Evolutionary conservation across 140 eudicot genomes (phyloP).

Genomic region (Ambrosia hybrid): DNA sequence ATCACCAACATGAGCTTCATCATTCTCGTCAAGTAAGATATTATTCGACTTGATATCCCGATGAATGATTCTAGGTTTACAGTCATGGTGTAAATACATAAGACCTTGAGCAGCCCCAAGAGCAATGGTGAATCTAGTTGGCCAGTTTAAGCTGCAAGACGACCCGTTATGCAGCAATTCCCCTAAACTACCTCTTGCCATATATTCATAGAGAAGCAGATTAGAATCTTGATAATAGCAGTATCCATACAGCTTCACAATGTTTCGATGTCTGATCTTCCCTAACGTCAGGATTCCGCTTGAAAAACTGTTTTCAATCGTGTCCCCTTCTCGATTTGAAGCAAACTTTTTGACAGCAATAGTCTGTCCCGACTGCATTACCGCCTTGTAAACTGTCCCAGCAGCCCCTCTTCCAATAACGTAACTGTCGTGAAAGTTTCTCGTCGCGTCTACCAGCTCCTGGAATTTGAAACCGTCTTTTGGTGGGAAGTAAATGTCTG

Average conservation of each 20-base stretch:
- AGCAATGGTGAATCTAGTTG: conserved; percentile 53
- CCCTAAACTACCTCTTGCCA: conserved; percentile 68
- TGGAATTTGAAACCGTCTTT: conserved; percentile 89
- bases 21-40: conserved; percentile 57
- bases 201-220: conserved; percentile 55
- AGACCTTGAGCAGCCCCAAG: conserved; percentile 78
- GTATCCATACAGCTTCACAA: conserved; percentile 60
- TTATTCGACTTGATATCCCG: conserved; percentile 70
- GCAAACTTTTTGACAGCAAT: conserved; percentile 63
- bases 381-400: conserved; percentile 76
- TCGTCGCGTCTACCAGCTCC: conserved; percentile 74
- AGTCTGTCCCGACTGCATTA: conserved; percentile 51
- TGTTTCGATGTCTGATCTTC: conserved; percentile 66
- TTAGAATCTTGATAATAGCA: conserved; percentile 64
- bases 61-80: conserved; percentile 64
- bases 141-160: conserved; percentile 53
- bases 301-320: conserved; percentile 55
- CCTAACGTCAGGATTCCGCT: conserved; percentile 65
- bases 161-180: conserved; percentile 52
- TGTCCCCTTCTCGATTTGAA: conserved; percentile 59
- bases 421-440: conserved; percentile 70
- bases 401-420: conserved; percentile 86
- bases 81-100: conserved; percentile 66
- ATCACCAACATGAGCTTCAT: conserved; percentile 80
- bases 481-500: conserved; percentile 87